Base-by-base conservation (phyloP, 148 eudicot genomes). In the Chenopodium suecicum region DNA sequence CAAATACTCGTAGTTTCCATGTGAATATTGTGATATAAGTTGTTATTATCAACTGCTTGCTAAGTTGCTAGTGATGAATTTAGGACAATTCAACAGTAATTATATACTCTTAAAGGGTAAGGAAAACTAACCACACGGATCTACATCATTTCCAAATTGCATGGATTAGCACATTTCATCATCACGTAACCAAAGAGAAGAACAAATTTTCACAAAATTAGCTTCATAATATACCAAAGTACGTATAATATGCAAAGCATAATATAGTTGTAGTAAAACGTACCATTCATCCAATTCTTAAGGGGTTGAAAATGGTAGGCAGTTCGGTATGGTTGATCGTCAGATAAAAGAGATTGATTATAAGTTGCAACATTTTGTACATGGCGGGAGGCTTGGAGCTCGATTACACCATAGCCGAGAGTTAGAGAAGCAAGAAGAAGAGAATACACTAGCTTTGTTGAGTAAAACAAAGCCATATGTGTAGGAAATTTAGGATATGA, bases 211-310 rank as follows among this genome's bases (percentile, higher is more conserved):
- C 4, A 16, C 20, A 9, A 50, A 50, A 50, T 50, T 56, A 56
- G 17, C 62, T 14, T 56, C 56, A 52, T 34, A 34, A 34, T 34
- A 34, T 12, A 52, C 16, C 56, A 14, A 52, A 52, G 56, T 52
- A 52, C 56, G 16, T 52, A 52, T 52, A 52, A 11, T 52, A 14
- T 9, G 12, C 44, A 2, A 13, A 50, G 54, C 14, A 10, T 50
- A 48, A 9, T 9, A 47, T 47, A 48, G 14, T 50, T 10, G 14
- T 50, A 56, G 27, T 46, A 25, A 23, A 46, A 19, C 17, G 31
- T 78, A 66, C 80, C 80, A 9, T 78, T 78, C 80, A 78, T 78
- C 34, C 52, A 78, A 48, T 78, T 78, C 50, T 67, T 67, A 16
- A 52, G 14, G 29, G 80, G 80, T 17, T 78, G 80, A 66, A 78